Conservation (phyloP, 2,329 filamentous ascomycete species). For the Claviceps citrina region DNA sequence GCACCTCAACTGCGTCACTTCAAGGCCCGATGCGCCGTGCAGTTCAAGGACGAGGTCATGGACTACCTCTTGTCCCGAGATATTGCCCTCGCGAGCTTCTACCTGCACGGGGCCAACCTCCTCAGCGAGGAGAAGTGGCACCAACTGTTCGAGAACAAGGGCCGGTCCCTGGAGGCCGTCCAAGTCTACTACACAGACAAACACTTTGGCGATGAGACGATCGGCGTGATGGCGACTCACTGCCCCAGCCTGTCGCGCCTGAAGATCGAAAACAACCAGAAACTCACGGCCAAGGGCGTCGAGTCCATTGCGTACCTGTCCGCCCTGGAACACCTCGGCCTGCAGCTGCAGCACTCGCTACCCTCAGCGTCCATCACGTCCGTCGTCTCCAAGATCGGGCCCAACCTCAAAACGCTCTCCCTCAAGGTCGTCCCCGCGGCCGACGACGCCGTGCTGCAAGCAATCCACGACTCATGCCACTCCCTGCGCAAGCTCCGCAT, state of each 20-base stretch:
- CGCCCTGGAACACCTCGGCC: constrained; percentile 57
- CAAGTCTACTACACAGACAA: constrained; percentile 75
- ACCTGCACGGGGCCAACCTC: constrained; percentile 73
- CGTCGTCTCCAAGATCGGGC: constrained; percentile 47
- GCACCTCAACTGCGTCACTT: constrained; percentile 54
- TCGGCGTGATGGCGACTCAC: constrained; percentile 43
- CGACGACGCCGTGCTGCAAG: constrained; percentile 53
- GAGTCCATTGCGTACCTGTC: constrained; percentile 45
- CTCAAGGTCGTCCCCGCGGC: constrained; percentile 51
- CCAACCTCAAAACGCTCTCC: constrained; percentile 59
- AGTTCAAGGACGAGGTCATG: constrained; percentile 75
- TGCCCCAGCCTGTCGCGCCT: constrained; percentile 58
- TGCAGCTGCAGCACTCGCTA: constrained; percentile 47
- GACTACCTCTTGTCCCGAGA: constrained; percentile 65
- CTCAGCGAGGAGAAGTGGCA: constrained; percentile 64
- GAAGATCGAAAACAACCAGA: constrained; percentile 70
- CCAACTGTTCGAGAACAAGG: constrained; percentile 50
- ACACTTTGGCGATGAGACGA: constrained; percentile 58
- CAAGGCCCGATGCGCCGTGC: constrained; percentile 70
- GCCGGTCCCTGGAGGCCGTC: constrained; percentile 47
- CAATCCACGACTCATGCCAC: constrained; percentile 55
- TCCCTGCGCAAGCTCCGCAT: constrained; percentile 64
- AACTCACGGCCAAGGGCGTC: constrained; percentile 51
- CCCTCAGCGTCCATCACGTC: constrained; percentile 41
- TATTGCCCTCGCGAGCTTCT: constrained; percentile 53